phyloP scores from a whole-genome alignment of 306 rosid genomes.

The Lathyrus aphaca region DNA sequence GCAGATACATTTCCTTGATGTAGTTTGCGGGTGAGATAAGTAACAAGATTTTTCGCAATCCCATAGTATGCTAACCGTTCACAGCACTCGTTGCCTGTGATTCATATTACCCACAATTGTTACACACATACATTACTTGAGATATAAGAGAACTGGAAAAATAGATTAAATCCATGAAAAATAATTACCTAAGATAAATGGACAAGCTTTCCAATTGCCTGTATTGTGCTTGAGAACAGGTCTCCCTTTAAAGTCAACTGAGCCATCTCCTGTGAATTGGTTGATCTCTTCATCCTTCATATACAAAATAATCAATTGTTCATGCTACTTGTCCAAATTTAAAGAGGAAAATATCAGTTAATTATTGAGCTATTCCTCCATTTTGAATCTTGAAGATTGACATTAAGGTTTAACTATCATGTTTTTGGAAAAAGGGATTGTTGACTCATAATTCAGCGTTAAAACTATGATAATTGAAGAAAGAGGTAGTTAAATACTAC shows the following conservation, averaged over 20 bases:
- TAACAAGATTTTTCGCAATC: slow-evolving; percentile 86
- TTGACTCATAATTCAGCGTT: not conserved
- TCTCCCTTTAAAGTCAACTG: slow-evolving; percentile 67
- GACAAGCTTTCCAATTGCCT: slow-evolving; percentile 84
- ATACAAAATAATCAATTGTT: slow-evolving; percentile 23
- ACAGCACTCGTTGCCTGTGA: slow-evolving; percentile 84
- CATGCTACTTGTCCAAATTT: not conserved
- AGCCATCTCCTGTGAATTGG: slow-evolving; percentile 64
- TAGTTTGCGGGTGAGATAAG: slow-evolving; percentile 81
- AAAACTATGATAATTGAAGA: not conserved
- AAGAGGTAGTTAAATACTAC: not conserved
- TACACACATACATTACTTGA: not conserved
- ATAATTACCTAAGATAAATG: slow-evolving; percentile 63
- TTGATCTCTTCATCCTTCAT: slow-evolving; percentile 51
- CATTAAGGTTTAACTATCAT: too few relatives aligned
- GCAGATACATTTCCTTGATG: slow-evolving; percentile 88
- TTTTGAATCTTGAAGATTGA: not conserved
- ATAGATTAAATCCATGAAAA: not conserved
- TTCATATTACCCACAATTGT: slow-evolving; percentile 26
- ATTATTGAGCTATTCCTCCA: too few relatives aligned
- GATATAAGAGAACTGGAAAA: not conserved
- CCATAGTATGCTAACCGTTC: slow-evolving; percentile 97
- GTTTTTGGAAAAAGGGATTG: too few relatives aligned
- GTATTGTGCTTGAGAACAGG: slow-evolving; percentile 60
- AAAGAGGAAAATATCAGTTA: too few relatives aligned